Conservation (phyloP, 208 protist species). For the Eutreptiella sp. region DNA sequence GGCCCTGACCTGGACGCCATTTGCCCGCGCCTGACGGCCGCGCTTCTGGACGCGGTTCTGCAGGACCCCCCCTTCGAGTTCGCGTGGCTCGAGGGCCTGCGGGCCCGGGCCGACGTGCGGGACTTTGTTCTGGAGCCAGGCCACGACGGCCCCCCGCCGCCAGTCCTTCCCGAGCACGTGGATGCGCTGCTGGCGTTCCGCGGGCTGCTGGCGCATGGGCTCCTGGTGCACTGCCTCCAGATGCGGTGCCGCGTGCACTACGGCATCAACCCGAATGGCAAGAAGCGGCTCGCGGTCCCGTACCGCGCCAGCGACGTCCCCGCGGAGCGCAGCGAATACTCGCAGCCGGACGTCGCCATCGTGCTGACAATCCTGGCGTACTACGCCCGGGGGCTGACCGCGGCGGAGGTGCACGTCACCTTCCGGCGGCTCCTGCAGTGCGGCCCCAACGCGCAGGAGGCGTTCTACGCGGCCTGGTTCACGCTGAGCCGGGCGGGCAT, state of each 20-base stretch:
- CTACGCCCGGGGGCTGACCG: neutral
- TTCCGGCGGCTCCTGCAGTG: neutral
- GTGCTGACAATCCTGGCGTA: neutral
- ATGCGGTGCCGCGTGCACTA: neutral
- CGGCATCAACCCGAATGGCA: neutral
- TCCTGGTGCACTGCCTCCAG: neutral
- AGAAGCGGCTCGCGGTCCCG: constrained; percentile 12
- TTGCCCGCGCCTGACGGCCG: no score
- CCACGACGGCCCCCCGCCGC: no score
- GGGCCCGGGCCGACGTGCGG: no score
- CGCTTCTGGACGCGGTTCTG: no score
- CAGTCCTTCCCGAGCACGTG: no score
- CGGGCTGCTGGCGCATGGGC: neutral
- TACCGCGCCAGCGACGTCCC: constrained; percentile 6
- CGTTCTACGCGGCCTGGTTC: no score
- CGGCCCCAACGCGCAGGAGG: no score
- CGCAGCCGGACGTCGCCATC: constrained; percentile 12
- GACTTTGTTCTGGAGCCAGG: no score
- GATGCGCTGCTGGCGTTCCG: neutral
- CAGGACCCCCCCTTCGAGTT: no score
- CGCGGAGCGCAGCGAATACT: constrained; percentile 2
- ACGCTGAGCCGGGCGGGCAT: no score
- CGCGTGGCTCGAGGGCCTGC: no score
- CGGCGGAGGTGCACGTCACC: neutral
- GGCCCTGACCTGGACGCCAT: no score